Conservation (phyloP, 2,329 filamentous ascomycete genomes). For the Lasiodiplodia gonubiensis region DNA sequence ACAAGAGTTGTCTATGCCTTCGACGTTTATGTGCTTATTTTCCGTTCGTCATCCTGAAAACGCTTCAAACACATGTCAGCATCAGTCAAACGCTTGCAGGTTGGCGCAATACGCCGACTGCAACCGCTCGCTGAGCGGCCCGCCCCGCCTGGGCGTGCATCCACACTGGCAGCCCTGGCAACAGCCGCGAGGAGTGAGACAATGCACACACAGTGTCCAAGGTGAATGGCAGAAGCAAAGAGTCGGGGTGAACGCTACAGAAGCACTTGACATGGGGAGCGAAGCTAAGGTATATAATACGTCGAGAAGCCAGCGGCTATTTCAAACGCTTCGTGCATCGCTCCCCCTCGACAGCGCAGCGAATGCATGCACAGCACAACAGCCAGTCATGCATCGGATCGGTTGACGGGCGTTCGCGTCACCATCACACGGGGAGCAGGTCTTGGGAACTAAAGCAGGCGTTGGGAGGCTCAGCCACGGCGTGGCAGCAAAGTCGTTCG, state of each 20-base stretch:
- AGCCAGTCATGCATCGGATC: slow-evolving; percentile 1
- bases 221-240: background rate
- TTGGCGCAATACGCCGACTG: background rate
- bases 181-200: background rate
- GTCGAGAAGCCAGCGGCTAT: slow-evolving; percentile 18
- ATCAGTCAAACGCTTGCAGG: background rate
- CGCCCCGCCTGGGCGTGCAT: slow-evolving; percentile 13
- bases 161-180: background rate
- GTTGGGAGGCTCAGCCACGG: slow-evolving; percentile 21
- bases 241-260: background rate
- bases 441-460: slow-evolving; percentile 4
- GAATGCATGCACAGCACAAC: background rate
- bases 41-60: background rate
- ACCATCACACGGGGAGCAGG: slow-evolving; percentile 10
- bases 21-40: background rate
- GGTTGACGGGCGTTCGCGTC: slow-evolving; percentile 12
- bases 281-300: background rate
- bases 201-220: background rate
- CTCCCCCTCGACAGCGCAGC: background rate
- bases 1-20: background rate
- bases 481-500: slow-evolving; percentile 21
- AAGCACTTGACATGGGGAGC: background rate
- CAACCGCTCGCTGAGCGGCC: slow-evolving; percentile 10
- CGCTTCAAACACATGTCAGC: background rate
- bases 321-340: slow-evolving; percentile 1